Evolutionary conservation across 2,329 filamentous ascomycete species (phyloP), one percentile per base, ranked within the genome.

Genomic region (Chrysoporthe deuterocubensis): DNA sequence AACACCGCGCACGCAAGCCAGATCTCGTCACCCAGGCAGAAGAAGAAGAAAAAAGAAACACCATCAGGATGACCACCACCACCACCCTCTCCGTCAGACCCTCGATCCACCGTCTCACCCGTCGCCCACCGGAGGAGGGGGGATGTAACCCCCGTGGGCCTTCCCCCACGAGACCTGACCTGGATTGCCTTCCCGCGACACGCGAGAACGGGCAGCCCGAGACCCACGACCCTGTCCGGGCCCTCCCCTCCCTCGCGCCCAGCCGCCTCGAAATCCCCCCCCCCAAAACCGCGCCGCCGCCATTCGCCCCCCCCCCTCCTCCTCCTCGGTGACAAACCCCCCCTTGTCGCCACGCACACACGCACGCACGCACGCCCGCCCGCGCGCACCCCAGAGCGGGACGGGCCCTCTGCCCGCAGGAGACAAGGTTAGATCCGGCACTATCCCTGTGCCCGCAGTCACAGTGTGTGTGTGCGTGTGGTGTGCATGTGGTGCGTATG

Each of bases 401-500:
- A 61, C 59, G 59, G 59, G 37, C 59, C 59, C 57, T 60, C 50
- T 32, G 26, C 50, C 43, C 34, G 59, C 59, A 61, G 59, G 26
- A 61, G 43, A 60, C 43, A 61, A 61, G 59, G 59, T 48, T 61
- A 44, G 59, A 61, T 61, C 59, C 42, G 42, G 59, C 59, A 48
- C 21, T 21, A 61, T 48, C 59, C 59, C 59, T 61, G 58, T 61
- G 40, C 26, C 26, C 26, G 26, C 26, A 26, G 26, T 26, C 26
- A 26, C 26, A 26, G 26, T 26, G 26, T 26, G 26, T 26, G 26
- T 26, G 26, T 26, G 26, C 26, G 26, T 26, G 26, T 26, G 26
- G 26, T 26, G 26, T 26, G 26, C 26, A 26, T 26, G 26, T 26
- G 26, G 26, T 26, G 26, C 26, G 26, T 26, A 26, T 44, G 58